A percentile compares a stretch with the other conserved stretches of the same genome.
Evolutionary conservation across 2,329 filamentous ascomycete genomes (phyloP).

Genomic region (Alternaria gansuensis): DNA sequence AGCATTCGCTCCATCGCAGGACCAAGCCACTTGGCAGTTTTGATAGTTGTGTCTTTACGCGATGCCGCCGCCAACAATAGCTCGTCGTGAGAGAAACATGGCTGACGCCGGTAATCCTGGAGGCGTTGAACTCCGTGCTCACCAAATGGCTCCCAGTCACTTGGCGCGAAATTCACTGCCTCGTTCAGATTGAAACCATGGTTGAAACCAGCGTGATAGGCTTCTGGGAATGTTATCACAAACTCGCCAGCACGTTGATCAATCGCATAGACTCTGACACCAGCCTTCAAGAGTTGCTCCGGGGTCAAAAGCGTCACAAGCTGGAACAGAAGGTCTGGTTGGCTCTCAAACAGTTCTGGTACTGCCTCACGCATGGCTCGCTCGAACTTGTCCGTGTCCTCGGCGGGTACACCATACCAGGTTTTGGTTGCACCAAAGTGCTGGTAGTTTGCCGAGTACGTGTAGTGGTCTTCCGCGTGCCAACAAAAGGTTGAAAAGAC

Average conservation of each 20-base stretch:
- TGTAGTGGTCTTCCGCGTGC: conserved; percentile 98
- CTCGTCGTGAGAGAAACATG: conserved; percentile 98
- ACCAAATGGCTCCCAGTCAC: conserved; percentile 94
- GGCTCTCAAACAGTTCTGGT: conserved; percentile 94
- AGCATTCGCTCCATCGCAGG: conserved; percentile 84
- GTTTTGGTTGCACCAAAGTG: conserved; percentile 98
- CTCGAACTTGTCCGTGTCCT: conserved; percentile 94
- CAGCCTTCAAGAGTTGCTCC: conserved; percentile 90
- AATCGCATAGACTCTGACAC: conserved; percentile 91
- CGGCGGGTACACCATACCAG: conserved; percentile 97
- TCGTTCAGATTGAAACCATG: conserved; percentile 99
- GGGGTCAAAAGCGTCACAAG: conserved; percentile 95
- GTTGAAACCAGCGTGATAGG: conserved; percentile 98
- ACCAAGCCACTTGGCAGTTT: conserved; percentile 92
- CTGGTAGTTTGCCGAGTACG: conserved; percentile 98
- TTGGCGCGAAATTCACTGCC: conserved; percentile 95
- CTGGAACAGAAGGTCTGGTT: conserved; percentile 95
- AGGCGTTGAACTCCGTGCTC: conserved; percentile 85
- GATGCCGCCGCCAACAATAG: conserved; percentile 89
- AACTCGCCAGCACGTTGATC: conserved; percentile 96
- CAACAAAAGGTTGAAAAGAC: conserved; percentile 99
- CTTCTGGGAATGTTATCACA: conserved; percentile 95
- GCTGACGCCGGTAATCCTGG: conserved; percentile 86
- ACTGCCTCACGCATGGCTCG: conserved; percentile 94
- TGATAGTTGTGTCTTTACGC: conserved; percentile 76